Evolutionary conservation across 257 asterid genomes (phyloP).

Genomic region (Rauvolfia tetraphylla): DNA sequence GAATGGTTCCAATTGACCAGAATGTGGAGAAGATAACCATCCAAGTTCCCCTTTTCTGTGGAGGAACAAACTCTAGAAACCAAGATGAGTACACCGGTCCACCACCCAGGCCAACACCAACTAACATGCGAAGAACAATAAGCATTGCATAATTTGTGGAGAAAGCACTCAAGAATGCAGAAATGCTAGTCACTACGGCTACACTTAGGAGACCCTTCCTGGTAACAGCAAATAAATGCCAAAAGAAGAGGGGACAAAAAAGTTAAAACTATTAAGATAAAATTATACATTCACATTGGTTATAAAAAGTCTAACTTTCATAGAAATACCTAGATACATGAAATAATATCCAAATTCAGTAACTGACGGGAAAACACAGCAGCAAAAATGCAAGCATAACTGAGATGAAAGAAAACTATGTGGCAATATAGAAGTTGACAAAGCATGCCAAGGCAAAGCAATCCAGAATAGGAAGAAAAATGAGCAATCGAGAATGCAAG

Average conservation of each 20-base stretch:
- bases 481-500: not conserved
- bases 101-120: slow-evolving; percentile 81
- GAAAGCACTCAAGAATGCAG: slow-evolving; percentile 53
- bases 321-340: not conserved
- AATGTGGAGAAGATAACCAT: slow-evolving; percentile 64
- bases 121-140: slow-evolving; percentile 52
- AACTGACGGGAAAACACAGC: not conserved
- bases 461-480: not conserved
- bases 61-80: slow-evolving; percentile 85
- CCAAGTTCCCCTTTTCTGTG: slow-evolving; percentile 66
- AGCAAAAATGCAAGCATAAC: not conserved
- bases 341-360: not conserved
- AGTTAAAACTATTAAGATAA: not conserved
- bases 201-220: slow-evolving; percentile 70
- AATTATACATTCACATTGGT: not conserved
- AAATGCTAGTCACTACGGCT: slow-evolving; percentile 55
- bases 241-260: too few species aligned
- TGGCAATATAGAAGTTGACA: not conserved
- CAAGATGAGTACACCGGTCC: slow-evolving; percentile 76
- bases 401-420: not conserved
- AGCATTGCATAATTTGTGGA: slow-evolving; percentile 57
- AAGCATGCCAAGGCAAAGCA: not conserved
- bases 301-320: not conserved
- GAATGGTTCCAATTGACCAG: slow-evolving; percentile 75
- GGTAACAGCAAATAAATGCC: slow-evolving; percentile 24